Evolutionary conservation across 352 stramenopile species (phyloP).

Genomic region (Phytophthora sp.): DNA sequence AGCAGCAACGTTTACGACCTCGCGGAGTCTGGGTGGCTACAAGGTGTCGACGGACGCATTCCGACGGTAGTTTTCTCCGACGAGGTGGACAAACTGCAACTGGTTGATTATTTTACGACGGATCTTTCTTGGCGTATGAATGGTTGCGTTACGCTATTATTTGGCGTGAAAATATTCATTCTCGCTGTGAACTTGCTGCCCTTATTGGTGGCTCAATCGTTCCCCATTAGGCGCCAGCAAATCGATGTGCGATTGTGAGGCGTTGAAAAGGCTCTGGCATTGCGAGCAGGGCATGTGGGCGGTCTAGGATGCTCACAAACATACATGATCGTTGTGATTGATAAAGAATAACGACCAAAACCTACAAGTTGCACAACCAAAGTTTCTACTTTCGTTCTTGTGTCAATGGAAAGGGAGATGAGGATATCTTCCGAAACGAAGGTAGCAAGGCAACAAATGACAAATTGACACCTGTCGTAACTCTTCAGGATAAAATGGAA

Average conservation of each 20-base stretch:
- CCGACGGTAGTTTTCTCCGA: conserved; percentile 28
- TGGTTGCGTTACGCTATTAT: conserved; percentile 29
- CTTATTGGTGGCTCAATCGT: conserved; percentile 21
- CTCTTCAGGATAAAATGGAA: too few relatives aligned
- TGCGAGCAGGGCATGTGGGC: not conserved
- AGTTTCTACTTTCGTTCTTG: too few relatives aligned
- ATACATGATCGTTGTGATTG: not conserved
- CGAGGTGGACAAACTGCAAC: conserved; percentile 27
- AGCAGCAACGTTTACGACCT: too few relatives aligned
- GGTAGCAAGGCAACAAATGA: not conserved
- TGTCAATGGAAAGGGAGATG: not conserved
- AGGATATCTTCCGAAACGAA: not conserved
- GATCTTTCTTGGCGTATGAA: conserved; percentile 38
- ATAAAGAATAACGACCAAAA: not conserved
- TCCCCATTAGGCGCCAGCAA: not conserved
- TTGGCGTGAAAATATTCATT: conserved; percentile 37
- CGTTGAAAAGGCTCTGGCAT: conserved; percentile 36
- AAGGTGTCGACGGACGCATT: conserved; percentile 31
- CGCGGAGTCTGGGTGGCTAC: conserved; percentile 1
- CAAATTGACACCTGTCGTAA: not conserved
- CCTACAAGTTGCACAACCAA: not conserved
- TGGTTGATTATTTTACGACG: conserved; percentile 30
- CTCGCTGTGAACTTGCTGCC: conserved; percentile 34
- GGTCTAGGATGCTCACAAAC: not conserved
- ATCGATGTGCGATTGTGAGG: not conserved